Percentiles rank a stretch among this genome's conserved stretches.
phyloP scores from a whole-genome alignment of 2,329 filamentous ascomycete genomes.

The Xylariaceae sp. region DNA sequence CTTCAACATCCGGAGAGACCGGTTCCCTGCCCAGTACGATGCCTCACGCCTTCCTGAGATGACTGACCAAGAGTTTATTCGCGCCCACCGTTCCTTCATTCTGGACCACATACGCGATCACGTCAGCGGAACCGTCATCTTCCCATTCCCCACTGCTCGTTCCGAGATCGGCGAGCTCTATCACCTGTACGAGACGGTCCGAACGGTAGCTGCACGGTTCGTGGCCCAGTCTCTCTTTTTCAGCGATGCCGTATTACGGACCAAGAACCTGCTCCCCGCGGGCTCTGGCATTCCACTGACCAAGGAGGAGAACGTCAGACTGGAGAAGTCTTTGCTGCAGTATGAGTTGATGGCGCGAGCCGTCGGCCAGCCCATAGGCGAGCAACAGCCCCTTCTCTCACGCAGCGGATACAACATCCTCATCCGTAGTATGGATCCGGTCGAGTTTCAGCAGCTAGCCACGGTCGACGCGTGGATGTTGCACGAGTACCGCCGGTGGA shows the following conservation, averaged over 20 bases:
- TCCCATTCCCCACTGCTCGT: not conserved
- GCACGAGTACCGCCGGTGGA: not conserved
- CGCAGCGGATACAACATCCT: not conserved
- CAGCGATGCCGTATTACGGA: not conserved
- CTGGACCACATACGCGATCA: not conserved
- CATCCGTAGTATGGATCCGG: not conserved
- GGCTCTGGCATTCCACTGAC: not conserved
- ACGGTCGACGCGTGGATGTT: not conserved
- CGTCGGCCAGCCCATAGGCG: not conserved
- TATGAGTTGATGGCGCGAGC: conserved; percentile 1
- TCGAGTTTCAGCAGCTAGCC: not conserved
- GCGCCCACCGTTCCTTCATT: too few species aligned
- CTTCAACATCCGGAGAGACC: not conserved
- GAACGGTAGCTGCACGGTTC: not conserved
- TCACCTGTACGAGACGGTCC: not conserved
- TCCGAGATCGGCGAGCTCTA: not conserved
- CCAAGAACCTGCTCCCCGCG: not conserved
- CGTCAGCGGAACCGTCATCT: not conserved
- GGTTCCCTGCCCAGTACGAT: not conserved
- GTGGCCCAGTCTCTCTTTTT: not conserved
- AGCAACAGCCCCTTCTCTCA: not conserved
- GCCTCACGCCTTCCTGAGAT: too few species aligned
- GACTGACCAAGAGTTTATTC: too few species aligned
- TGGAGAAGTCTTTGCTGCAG: conserved; percentile 2
- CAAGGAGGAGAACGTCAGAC: not conserved